Evolutionary conservation across 805 yeast species (phyloP).

Genomic region (Nakazawaea holstii): DNA sequence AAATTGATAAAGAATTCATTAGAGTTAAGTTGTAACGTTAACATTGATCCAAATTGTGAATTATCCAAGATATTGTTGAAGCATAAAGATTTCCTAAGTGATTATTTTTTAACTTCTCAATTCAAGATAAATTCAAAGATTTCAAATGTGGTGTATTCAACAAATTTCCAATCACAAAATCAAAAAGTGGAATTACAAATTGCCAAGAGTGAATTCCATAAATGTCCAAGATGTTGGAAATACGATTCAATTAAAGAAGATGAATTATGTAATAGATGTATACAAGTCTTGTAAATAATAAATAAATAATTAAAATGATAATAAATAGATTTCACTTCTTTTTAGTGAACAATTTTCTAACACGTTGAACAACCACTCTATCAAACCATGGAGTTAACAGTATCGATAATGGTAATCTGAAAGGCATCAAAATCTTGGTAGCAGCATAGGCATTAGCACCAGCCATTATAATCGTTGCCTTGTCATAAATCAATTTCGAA

Average conservation of each 20-base stretch:
- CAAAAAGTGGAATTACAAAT: conserved; percentile 30
- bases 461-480: conserved; percentile 23
- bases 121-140: conserved; percentile 32
- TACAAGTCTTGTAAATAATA: conserved; percentile 3
- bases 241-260: conserved; percentile 47
- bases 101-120: conserved; percentile 59
- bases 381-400: conserved; percentile 30
- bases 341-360: conserved; percentile 18
- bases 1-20: conserved; percentile 49
- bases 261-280: conserved; percentile 63
- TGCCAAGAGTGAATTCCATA: conserved; percentile 31
- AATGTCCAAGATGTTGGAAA: conserved; percentile 97
- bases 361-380: conserved; percentile 24
- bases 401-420: conserved; percentile 24
- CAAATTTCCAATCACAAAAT: conserved; percentile 20
- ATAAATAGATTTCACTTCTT: not conserved
- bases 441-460: conserved; percentile 32
- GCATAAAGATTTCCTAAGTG: conserved; percentile 43
- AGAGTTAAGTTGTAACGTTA: conserved; percentile 42
- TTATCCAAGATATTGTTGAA: conserved; percentile 15
- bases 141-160: not conserved
- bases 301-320: not conserved
- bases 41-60: conserved; percentile 11
- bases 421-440: conserved; percentile 24
- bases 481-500: conserved; percentile 16